Conservation (phyloP, 2,329 filamentous ascomycete species). For the Cladobotryum mycophilum region DNA sequence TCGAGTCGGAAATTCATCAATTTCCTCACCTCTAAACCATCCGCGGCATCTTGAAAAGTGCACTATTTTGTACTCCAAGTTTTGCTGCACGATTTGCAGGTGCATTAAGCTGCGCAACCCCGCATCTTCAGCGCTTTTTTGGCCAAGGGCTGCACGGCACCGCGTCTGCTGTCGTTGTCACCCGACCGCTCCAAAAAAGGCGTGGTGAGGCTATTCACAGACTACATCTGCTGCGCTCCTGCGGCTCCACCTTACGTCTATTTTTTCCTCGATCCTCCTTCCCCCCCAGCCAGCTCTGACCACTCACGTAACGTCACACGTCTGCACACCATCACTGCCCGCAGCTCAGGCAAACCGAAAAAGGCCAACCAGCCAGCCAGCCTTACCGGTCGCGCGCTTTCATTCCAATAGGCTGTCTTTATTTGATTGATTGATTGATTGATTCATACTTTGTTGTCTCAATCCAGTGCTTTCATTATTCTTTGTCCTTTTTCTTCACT, state of each 20-base stretch:
- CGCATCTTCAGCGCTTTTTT: conserved; percentile 19
- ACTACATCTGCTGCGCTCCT: conserved; percentile 5
- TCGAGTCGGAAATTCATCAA: conserved; percentile 33
- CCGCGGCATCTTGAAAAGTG: conserved; percentile 30
- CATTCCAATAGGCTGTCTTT: background rate
- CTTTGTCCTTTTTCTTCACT: background rate
- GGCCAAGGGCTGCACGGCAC: conserved; percentile 6
- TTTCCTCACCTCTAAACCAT: conserved; percentile 27
- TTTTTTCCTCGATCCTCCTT: conserved; percentile 4
- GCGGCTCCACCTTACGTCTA: conserved; percentile 9
- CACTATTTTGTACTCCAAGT: conserved; percentile 28
- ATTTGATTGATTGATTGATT: background rate
- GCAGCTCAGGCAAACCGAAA: conserved; percentile 7
- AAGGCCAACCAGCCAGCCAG: conserved; percentile 1
- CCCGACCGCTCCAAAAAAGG: conserved; percentile 17
- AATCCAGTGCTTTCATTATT: background rate
- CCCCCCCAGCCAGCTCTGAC: conserved; percentile 11
- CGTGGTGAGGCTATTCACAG: conserved; percentile 38
- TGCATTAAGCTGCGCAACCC: conserved; percentile 17
- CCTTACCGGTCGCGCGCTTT: background rate
- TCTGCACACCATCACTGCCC: conserved; percentile 9
- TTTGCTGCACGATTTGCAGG: conserved; percentile 23
- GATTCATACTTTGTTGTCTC: background rate
- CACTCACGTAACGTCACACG: conserved; percentile 19
- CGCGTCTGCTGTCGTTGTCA: conserved; percentile 13